These are phyloP conservation scores for Fraxinus anomala DNA, from an alignment of 257 asterid genomes.

Conservation along the genomic window DNA sequence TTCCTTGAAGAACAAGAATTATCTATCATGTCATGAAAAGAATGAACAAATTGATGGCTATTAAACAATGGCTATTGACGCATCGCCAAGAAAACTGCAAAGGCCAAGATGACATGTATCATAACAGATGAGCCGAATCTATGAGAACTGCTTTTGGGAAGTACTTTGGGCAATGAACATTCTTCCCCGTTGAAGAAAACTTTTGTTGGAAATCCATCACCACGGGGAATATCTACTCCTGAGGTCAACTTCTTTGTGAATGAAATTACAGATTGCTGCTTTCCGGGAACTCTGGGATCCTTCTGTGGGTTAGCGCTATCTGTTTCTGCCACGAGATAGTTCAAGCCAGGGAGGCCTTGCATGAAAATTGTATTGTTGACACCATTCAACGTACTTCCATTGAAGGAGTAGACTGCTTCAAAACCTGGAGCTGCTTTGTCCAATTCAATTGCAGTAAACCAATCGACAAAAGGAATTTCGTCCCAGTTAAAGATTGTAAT, in stretches of 20 bases:
- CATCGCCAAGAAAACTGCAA: slow-evolving; percentile 36
- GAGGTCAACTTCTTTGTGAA: slow-evolving; percentile 77
- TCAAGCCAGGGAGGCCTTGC: slow-evolving; percentile 79
- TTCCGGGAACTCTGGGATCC: slow-evolving; percentile 76
- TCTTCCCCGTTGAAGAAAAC: slow-evolving; percentile 95
- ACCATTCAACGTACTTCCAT: slow-evolving; percentile 57
- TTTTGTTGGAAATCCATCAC: slow-evolving; percentile 88
- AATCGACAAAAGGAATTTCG: slow-evolving; percentile 56
- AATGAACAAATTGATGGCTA: slow-evolving; percentile 60
- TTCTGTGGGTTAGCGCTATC: slow-evolving; percentile 55
- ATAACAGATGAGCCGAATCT: slow-evolving; percentile 34
- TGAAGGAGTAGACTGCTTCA: slow-evolving; percentile 78
- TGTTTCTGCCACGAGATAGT: slow-evolving; percentile 73
- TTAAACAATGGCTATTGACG: slow-evolving; percentile 39
- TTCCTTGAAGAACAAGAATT: slow-evolving; percentile 18
- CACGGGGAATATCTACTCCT: slow-evolving; percentile 53
- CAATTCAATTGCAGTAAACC: slow-evolving; percentile 83
- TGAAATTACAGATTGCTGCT: slow-evolving; percentile 90
- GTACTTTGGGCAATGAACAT: slow-evolving; percentile 64
- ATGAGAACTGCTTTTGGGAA: slow-evolving; percentile 53
- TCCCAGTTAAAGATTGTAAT: slow-evolving; percentile 93
- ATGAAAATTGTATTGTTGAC: slow-evolving; percentile 69
- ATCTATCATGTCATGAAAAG: slow-evolving; percentile 38
- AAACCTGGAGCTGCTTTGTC: slow-evolving; percentile 65
- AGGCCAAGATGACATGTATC: slow-evolving; percentile 22